phyloP scores from a whole-genome alignment of 257 asterid species.

The Primulina huaijiensis region DNA sequence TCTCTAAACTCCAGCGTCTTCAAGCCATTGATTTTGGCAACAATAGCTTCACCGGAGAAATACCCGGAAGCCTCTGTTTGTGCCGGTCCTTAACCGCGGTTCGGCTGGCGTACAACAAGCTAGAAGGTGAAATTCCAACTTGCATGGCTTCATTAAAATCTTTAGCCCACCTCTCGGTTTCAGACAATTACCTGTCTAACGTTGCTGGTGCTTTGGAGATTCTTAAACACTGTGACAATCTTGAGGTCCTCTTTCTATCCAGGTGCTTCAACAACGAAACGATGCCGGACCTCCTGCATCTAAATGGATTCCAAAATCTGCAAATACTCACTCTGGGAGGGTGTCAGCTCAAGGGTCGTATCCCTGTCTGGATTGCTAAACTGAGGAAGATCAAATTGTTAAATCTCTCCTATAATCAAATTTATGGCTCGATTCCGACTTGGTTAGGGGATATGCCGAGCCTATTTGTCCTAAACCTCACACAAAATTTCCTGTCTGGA shows the following conservation, averaged over 20 bases:
- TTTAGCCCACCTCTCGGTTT: constrained; percentile 20
- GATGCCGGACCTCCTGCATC: constrained; percentile 11
- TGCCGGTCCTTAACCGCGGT: background rate
- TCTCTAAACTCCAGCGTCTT: constrained; percentile 36
- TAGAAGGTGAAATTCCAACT: constrained; percentile 8
- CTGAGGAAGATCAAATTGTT: constrained; percentile 22
- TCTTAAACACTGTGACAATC: constrained; percentile 16
- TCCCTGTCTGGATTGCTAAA: constrained; percentile 24
- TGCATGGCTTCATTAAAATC: constrained; percentile 8
- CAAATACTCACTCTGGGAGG: constrained; percentile 21
- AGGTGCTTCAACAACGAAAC: constrained; percentile 18
- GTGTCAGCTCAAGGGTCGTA: constrained; percentile 14
- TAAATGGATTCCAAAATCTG: constrained; percentile 24
- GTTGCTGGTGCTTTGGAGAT: constrained; percentile 17
- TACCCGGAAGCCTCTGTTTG: background rate
- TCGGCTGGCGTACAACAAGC: constrained; percentile 1
- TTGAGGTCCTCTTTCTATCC: constrained; percentile 20
- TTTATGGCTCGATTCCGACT: constrained; percentile 23
- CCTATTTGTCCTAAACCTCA: constrained; percentile 15
- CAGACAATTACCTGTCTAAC: constrained; percentile 18
- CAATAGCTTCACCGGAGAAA: background rate
- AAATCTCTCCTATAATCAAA: constrained; percentile 23
- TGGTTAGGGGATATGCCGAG: constrained; percentile 25
- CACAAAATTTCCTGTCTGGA: constrained; percentile 22
- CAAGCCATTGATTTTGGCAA: background rate